Evolutionary conservation across 2,329 filamentous ascomycete species (phyloP).

Genomic region (Plectosphaerella sp.): DNA sequence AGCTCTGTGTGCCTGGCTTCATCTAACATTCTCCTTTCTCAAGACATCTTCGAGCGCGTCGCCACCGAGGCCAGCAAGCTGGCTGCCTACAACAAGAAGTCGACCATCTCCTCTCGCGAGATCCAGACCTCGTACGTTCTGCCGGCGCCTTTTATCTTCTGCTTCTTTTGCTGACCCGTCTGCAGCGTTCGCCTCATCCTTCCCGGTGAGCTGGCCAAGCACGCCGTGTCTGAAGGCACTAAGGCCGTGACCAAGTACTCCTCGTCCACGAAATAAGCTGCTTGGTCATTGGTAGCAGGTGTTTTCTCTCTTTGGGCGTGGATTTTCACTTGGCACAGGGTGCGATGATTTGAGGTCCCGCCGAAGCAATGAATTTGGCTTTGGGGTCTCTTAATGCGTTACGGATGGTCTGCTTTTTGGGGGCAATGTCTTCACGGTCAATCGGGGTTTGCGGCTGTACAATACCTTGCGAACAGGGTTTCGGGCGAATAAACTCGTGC

Average conservation of each 20-base stretch:
- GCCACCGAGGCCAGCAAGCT: constrained; percentile 98
- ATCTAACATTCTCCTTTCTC: constrained; percentile 16
- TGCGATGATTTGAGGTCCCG: constrained; percentile 52
- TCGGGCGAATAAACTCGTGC: constrained; percentile 59
- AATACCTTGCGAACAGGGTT: constrained; percentile 63
- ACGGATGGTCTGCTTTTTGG: constrained; percentile 65
- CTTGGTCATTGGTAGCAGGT: constrained; percentile 38
- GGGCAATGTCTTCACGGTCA: constrained; percentile 68
- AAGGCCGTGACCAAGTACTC: constrained; percentile 99
- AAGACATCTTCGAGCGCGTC: constrained; percentile 98
- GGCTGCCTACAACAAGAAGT: constrained; percentile 99
- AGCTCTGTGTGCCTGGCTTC: background rate
- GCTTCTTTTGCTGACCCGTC: constrained; percentile 49
- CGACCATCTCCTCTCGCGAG: constrained; percentile 97
- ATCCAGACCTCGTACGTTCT: constrained; percentile 85
- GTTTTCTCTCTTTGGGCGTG: constrained; percentile 52
- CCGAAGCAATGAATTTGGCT: constrained; percentile 33
- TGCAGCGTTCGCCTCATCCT: constrained; percentile 85
- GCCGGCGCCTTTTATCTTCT: background rate
- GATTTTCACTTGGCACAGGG: constrained; percentile 52
- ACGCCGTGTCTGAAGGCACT: constrained; percentile 98
- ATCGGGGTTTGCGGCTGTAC: constrained; percentile 70
- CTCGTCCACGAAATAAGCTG: constrained; percentile 91
- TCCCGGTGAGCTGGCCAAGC: constrained; percentile 97
- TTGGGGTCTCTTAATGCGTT: constrained; percentile 67